Percentiles rank a stretch among this genome's conserved stretches.
phyloP scores from a whole-genome alignment of 495 filamentous ascomycete species.

The Hypoxylon subgilvum region DNA sequence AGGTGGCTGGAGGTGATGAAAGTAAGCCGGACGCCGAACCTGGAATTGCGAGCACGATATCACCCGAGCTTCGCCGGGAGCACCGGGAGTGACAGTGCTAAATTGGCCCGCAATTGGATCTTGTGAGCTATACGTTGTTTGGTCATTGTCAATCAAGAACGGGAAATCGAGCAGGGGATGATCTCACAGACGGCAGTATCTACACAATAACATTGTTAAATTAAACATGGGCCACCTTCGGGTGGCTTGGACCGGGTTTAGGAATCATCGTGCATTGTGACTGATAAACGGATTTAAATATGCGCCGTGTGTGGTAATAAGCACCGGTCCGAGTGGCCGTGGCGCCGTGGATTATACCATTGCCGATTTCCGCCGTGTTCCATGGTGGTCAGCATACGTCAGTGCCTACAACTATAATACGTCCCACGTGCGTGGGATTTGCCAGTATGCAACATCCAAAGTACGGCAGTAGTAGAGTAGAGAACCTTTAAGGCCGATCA shows the following conservation, averaged over 20 bases:
- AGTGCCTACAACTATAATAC: no score
- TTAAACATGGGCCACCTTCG: neutral
- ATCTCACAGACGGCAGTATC: conserved; percentile 8
- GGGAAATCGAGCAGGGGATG: conserved; percentile 5
- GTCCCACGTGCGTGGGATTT: conserved; percentile 5
- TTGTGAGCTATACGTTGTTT: conserved; percentile 8
- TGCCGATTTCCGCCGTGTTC: conserved; percentile 8
- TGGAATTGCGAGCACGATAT: conserved; percentile 7
- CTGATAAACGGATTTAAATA: conserved; percentile 25
- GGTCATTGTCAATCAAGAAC: conserved; percentile 1
- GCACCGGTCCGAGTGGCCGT: conserved; percentile 6
- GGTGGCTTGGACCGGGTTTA: conserved; percentile 25
- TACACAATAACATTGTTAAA: no score
- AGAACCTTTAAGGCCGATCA: no score
- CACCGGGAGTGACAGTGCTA: conserved; percentile 7
- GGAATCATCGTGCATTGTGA: conserved; percentile 5
- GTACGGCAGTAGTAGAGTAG: no score
- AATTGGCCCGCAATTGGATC: neutral
- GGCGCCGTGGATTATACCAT: conserved; percentile 5
- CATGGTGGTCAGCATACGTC: conserved; percentile 24
- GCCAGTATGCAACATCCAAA: no score
- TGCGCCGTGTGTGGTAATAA: conserved; percentile 10
- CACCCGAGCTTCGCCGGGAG: conserved; percentile 5
- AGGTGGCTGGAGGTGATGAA: no score
- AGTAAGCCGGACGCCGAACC: neutral